Percentiles rank a stretch among this genome's conserved stretches.
These are phyloP conservation scores for Vitis labrusca DNA, from an alignment of 164 flowering plant species.

Conservation along the genomic window DNA sequence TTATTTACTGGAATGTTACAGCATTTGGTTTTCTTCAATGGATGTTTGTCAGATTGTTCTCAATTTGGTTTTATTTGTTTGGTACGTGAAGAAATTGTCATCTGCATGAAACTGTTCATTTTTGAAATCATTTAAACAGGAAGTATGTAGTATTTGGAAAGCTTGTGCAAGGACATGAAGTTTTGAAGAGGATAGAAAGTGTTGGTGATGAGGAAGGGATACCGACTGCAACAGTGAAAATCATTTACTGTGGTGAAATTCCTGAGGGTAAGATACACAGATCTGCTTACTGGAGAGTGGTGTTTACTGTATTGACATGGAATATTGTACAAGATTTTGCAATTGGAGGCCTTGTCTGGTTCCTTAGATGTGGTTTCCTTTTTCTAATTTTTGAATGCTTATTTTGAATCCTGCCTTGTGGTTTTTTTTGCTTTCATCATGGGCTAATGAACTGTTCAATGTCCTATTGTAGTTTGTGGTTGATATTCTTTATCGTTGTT, in stretches of 20 bases:
- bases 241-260: constrained; percentile 80
- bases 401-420: too few species aligned
- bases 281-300: not conserved
- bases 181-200: constrained; percentile 71
- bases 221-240: constrained; percentile 74
- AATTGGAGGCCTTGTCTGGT: too few species aligned
- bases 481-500: too few species aligned
- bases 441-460: too few species aligned
- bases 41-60: not conserved
- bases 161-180: constrained; percentile 74
- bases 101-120: not conserved
- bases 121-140: constrained; percentile 39
- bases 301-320: too few species aligned
- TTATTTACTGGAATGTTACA: not conserved
- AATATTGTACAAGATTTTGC: too few species aligned
- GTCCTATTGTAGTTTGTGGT: too few species aligned
- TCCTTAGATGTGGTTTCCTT: too few species aligned
- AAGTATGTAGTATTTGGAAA: constrained; percentile 87
- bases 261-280: constrained; percentile 39
- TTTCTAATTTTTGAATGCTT: too few species aligned
- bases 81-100: not conserved
- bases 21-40: not conserved
- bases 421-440: too few species aligned
- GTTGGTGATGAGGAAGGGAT: constrained; percentile 71
- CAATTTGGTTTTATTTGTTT: constrained; percentile 4